Evolutionary conservation across 1,284 basidiomycete genomes (phyloP).

Genomic region (Puccinia hordei): DNA sequence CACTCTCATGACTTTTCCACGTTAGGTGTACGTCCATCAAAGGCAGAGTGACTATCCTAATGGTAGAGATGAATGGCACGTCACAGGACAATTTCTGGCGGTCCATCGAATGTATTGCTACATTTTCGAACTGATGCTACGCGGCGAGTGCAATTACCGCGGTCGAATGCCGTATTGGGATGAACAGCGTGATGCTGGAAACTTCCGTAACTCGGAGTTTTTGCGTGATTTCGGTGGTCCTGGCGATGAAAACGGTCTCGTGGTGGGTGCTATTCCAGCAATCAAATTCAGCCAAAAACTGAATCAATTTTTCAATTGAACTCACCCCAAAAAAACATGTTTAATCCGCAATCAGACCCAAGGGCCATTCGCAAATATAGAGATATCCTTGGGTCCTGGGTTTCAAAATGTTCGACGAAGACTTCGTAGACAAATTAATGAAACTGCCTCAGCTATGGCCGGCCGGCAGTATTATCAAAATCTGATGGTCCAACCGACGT

Average conservation of each 20-base stretch:
- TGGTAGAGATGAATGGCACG: constrained; percentile 45
- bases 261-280: constrained; percentile 22
- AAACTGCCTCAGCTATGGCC: constrained; percentile 45
- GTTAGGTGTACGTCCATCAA: constrained; percentile 48
- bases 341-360: constrained; percentile 15
- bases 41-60: constrained; percentile 44
- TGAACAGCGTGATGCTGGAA: constrained; percentile 42
- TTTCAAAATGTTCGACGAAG: constrained; percentile 14
- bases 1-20: not conserved
- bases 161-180: constrained; percentile 49
- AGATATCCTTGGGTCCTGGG: constrained; percentile 26
- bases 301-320: not conserved
- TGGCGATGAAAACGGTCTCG: constrained; percentile 19
- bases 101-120: constrained; percentile 42
- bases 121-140: constrained; percentile 43
- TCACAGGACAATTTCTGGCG: constrained; percentile 41
- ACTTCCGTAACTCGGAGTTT: constrained; percentile 36
- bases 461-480: constrained; percentile 22
- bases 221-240: constrained; percentile 45
- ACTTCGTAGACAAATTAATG: constrained; percentile 34
- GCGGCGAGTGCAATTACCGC: constrained; percentile 34
- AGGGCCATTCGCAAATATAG: constrained; percentile 25
- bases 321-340: not conserved
- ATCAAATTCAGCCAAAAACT: not conserved
- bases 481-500: constrained; percentile 17